Base-by-base conservation (phyloP, 768 basidiomycete genomes). In the Lyophyllum shimeji region DNA sequence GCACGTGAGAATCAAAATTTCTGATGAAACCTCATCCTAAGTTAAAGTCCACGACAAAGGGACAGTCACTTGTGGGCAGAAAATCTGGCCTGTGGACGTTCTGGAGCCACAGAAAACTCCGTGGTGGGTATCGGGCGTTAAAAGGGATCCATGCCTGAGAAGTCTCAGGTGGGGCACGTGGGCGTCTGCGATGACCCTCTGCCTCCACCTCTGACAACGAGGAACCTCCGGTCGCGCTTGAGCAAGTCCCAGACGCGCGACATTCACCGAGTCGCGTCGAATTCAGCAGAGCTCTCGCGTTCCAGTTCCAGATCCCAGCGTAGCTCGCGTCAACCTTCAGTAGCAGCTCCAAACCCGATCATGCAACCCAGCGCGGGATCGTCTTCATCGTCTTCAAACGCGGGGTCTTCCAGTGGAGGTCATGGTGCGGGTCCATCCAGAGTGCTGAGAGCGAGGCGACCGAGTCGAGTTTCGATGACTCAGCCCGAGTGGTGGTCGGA, bases 91-190 rank as follows among this genome's bases (percentile, higher is more conserved):
- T 46, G 23, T 24, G 13, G 24, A 25, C 24, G 17, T 25, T 27
- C 15, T 46, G 25, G 46, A 9, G 46, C 47, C 47, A 56, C 47
- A 25, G 24, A 23, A 47, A 53, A 42, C 39, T 50, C 55, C 48
- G 49, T 46, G 25, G 47, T 50, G 27, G 33, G 45, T n/a, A 52
- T 44, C 51, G 34, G 20, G 40, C 33, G 45, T 11, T 21, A 53
- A 53, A 51, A 51, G 40, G 46, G 39, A 24, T 34, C 43, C 20
- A 56, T 56, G 51, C 56, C 59, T 21, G 31, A 44, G 17, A 60
- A 53, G 55, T 57, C 48, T 60, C 55, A 54, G 52, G 59, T 48
- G 42, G 49, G 33, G 56, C 60, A 60, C 60, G 60, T 57, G 56
- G 40, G 48, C 20, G 46, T n/a, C 15, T 11, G 50, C 50, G 34